Evolutionary conservation across 2,329 filamentous ascomycete species (phyloP).

Genomic region (Thielaviopsis musarum): DNA sequence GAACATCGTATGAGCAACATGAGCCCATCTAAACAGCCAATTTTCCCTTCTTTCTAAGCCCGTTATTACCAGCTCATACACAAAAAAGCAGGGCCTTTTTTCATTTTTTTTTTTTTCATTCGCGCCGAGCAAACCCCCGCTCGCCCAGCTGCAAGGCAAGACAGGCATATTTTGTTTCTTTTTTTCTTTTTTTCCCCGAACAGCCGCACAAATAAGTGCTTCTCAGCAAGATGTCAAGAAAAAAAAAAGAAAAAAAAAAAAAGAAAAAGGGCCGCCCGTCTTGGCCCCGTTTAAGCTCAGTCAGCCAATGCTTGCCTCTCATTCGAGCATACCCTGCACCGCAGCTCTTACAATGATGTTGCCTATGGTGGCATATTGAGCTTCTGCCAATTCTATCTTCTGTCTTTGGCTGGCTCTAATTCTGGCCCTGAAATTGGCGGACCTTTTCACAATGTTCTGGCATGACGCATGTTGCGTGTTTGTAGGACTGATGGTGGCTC

Average conservation of each 20-base stretch:
- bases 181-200: neutral
- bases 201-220: neutral
- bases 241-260: no score
- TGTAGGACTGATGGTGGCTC: neutral
- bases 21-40: neutral
- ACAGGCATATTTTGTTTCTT: neutral
- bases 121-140: neutral
- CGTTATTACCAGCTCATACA: neutral
- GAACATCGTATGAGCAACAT: constrained; percentile 8
- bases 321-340: no score
- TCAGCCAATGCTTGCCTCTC: no score
- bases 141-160: neutral
- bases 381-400: no score
- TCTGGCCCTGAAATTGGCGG: neutral
- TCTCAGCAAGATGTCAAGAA: no score
- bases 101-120: neutral
- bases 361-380: no score
- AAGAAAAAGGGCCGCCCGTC: no score
- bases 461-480: neutral
- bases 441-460: neutral
- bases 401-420: no score
- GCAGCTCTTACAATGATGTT: no score
- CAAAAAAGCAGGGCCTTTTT: no score
- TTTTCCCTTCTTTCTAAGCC: neutral
- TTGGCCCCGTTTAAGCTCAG: no score